phyloP scores from a whole-genome alignment of 768 basidiomycete genomes.

The Phlebiopsis gigantea region DNA sequence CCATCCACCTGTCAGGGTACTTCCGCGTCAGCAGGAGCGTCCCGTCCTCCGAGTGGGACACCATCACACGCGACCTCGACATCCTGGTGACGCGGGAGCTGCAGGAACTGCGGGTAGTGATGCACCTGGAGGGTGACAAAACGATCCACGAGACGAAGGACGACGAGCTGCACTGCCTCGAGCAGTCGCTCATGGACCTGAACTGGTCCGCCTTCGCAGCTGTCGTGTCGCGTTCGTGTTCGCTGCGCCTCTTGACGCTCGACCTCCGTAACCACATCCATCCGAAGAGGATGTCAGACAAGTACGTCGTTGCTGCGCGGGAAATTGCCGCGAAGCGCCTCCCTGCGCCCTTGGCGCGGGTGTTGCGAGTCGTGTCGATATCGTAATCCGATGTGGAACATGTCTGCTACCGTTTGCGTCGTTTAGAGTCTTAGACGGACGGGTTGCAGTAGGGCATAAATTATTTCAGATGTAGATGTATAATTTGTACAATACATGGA shows the following conservation, averaged over 20 bases:
- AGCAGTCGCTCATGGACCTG: not conserved
- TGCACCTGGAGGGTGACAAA: not conserved
- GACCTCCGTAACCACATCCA: not conserved
- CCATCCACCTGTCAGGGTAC: not conserved
- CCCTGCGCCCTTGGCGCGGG: not conserved
- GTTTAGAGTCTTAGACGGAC: not conserved
- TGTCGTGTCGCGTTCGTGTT: not conserved
- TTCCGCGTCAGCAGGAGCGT: not conserved
- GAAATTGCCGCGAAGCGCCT: not conserved
- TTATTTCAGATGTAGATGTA: not conserved
- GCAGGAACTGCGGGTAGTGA: not conserved
- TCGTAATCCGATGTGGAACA: not conserved
- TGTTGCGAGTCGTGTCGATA: not conserved
- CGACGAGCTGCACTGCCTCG: not conserved
- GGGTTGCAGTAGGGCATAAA: not conserved
- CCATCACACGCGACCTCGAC: not conserved
- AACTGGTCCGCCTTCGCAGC: not conserved
- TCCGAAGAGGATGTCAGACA: not conserved
- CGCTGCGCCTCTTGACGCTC: not conserved
- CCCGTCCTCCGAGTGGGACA: not conserved
- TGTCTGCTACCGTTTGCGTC: not conserved
- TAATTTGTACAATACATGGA: not conserved
- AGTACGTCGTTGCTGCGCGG: not conserved
- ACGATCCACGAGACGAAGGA: not conserved
- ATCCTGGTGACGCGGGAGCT: not conserved